Evolutionary conservation across 2,329 filamentous ascomycete species (phyloP), one percentile per base, ranked within the genome.

Genomic region (Epichloe aotearoae): DNA sequence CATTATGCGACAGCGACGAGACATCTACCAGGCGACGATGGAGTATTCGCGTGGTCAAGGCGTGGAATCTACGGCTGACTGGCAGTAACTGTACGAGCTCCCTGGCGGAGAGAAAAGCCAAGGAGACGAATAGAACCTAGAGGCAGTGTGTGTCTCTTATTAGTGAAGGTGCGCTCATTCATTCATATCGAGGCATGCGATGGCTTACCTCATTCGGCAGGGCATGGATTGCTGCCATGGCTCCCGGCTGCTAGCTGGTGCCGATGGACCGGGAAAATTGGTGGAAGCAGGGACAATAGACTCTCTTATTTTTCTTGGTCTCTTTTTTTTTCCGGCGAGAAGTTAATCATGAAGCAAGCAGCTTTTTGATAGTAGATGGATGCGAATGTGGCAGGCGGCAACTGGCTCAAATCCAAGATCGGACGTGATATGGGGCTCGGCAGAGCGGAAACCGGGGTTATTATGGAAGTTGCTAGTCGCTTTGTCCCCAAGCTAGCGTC

Each of bases 1-100:
- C 77, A 60, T 87, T 58, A 2, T 59, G 56, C 4, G 64, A 60
- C 8, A 62, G 53, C 5, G 57, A 54, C 3, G 60, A 57, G 15
- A 57, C 49, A 19, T 59, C 54, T 2, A 82, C 66, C 2, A 88
- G 71, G 36, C 85, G 81, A 46, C 76, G 73, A 55, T 85, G 78
- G 7, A 88, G 66, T 43, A 87, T 75, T 26, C 79, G 77, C 4
- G 82, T 66, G 51, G 84, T 73, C 40, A 86, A 61, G 40, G 72
- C 76, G 62, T 84, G 75, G 58, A 88, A 78, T 39, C 78, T 81
- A 33, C 73, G 79, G 50, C 76, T 85, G 50, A 83, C 72, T 44
- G 73, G 61, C 41, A 79, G 73, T 50, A 85, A 60, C 14, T 72
- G 71, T 30, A 87, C 71, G 46, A 83, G 70, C n/a, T 69, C 62